Conservation (phyloP, 1,139 yeast species). For the Geotrichum carabidarum region DNA sequence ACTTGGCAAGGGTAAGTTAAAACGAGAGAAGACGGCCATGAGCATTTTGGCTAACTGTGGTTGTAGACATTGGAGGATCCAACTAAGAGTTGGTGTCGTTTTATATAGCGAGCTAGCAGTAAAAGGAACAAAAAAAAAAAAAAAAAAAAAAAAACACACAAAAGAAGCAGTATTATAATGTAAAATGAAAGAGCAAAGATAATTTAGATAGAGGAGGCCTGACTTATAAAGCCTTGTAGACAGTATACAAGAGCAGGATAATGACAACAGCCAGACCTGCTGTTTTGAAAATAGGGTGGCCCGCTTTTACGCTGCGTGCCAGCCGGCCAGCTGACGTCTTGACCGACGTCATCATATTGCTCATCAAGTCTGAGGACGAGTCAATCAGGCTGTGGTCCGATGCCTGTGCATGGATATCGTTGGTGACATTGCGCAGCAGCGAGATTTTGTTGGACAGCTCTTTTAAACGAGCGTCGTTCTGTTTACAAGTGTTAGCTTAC, state of each 20-base stretch:
- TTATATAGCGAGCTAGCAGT: neutral
- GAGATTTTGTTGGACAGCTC: conserved; percentile 58
- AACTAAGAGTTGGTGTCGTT: conserved; percentile 1
- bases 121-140: neutral
- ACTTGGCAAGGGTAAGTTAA: conserved; percentile 66
- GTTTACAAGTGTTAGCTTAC: neutral
- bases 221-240: conserved; percentile 32
- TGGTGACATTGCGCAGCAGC: conserved; percentile 55
- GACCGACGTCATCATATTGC: conserved; percentile 54
- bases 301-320: conserved; percentile 53
- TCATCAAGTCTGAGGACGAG: conserved; percentile 46
- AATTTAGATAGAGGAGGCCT: neutral
- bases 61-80: conserved; percentile 18
- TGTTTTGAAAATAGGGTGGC: conserved; percentile 54
- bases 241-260: conserved; percentile 63
- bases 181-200: neutral
- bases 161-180: neutral
- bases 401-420: conserved; percentile 60
- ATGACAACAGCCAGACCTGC: conserved; percentile 54
- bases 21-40: neutral
- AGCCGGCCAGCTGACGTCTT: conserved; percentile 64
- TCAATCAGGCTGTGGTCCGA: conserved; percentile 55
- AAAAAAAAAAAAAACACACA: neutral
- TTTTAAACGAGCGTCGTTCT: conserved; percentile 58
- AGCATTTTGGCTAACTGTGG: neutral